Conservation (phyloP, 306 rosid species). For the Comarum palustre region DNA sequence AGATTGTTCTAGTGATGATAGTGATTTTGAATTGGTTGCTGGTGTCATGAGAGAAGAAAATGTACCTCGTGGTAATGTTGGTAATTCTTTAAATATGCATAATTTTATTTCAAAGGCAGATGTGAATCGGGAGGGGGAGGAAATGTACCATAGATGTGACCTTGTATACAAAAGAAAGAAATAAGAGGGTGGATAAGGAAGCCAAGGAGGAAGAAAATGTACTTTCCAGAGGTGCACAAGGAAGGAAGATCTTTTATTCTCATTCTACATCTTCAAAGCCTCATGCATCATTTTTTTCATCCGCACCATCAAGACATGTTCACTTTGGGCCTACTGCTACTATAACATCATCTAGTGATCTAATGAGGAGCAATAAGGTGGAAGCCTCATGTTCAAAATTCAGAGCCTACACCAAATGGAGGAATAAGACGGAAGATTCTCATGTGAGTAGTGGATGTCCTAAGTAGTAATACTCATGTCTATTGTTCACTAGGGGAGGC, state of each 20-base stretch:
- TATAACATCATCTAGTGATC: no score
- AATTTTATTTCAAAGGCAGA: background rate
- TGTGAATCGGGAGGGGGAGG: background rate
- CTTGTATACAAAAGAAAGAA: background rate
- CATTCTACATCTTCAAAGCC: no score
- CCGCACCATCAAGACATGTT: no score
- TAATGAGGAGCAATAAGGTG: no score
- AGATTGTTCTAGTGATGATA: no score
- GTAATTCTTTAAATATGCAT: background rate
- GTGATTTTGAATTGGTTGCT: no score
- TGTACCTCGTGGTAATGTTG: background rate
- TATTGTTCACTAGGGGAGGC: background rate
- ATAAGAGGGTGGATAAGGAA: background rate
- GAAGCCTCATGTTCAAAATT: no score
- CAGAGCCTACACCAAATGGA: no score
- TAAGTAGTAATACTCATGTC: background rate
- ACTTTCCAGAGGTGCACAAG: background rate
- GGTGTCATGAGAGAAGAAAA: background rate
- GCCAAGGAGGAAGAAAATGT: background rate
- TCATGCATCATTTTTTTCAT: no score
- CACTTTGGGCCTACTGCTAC: no score
- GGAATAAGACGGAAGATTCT: no score
- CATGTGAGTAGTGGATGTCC: background rate
- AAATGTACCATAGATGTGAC: background rate
- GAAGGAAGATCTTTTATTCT: no score